Evolutionary conservation across 495 filamentous ascomycete genomes (phyloP), one percentile per base, ranked within the genome.

Genomic region (Neurospora africana): DNA sequence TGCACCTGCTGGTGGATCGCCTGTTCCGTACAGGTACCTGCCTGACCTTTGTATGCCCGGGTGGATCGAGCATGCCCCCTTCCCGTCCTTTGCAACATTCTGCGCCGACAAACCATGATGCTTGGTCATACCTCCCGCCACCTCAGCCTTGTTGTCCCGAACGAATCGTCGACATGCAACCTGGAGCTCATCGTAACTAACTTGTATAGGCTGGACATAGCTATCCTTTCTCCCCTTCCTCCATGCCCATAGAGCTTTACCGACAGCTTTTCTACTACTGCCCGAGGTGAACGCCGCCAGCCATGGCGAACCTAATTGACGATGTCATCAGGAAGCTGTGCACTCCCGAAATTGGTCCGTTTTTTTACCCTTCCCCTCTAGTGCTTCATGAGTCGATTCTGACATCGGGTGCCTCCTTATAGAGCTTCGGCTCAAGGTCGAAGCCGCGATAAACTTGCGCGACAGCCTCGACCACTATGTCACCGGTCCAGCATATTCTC

Each of bases 391-490:
- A 15, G 27, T 13, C 8, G 3, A 15, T 30, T 5, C 33, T 38
- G 35, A 68, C 30, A 68, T 8, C 44, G 35, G 43, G 69, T 68
- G 70, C 11, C 43, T 15, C 37, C 10, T 11, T 44, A 4, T 75
- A 95, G 94, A 96, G 82, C 79, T 90, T 65, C 91, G 92, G 80
- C 81, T 89, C 74, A 91, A 92, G 81, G 86, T 90, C 68, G 91
- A 92, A 78, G 86, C 91, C 70, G 92, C 93, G 53, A 88, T 89
- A 71, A 89, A 95, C 75, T 81, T 97, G 74, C 90, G 94, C 76
- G 94, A 98, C 82, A 92, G 85, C 75, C 91, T 96, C 74, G 94
- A 98, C 73, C 86, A 87, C 70, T 88, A 87, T 77, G 83, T 83
- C 15, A 81, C 81, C 65, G 85, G 85, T 35, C 80, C 80, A 7